phyloP scores from a whole-genome alignment of 768 basidiomycete genomes.

The Gymnopilus junonius region DNA sequence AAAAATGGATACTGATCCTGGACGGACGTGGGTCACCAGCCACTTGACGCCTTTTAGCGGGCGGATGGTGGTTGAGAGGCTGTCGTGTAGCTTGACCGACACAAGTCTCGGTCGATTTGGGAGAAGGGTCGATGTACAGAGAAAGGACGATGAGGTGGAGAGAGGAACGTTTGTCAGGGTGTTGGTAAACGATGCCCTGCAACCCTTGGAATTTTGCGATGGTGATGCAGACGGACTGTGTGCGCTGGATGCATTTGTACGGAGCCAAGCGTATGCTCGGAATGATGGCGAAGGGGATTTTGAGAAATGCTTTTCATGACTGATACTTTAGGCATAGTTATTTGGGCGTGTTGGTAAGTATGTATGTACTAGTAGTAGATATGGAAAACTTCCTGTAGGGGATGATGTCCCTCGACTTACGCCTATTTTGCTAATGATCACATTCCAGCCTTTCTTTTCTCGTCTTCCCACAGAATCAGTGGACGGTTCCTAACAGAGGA shows the following conservation, averaged over 20 bases:
- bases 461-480: too few relatives aligned
- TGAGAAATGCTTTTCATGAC: slow-evolving; percentile 50
- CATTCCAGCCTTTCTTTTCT: too few relatives aligned
- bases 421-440: too few relatives aligned
- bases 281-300: slow-evolving; percentile 75
- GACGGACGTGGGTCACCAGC: slow-evolving; percentile 56
- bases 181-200: slow-evolving; percentile 78
- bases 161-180: slow-evolving; percentile 62
- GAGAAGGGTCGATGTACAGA: not conserved
- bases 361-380: too few relatives aligned
- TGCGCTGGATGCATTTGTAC: slow-evolving; percentile 63
- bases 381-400: too few relatives aligned
- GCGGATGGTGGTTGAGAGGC: slow-evolving; percentile 73
- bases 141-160: not conserved
- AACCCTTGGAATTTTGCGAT: slow-evolving; percentile 65
- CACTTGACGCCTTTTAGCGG: slow-evolving; percentile 76
- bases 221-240: slow-evolving; percentile 62
- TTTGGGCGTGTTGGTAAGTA: too few relatives aligned
- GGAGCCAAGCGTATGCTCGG: slow-evolving; percentile 71
- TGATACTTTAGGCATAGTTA: too few relatives aligned
- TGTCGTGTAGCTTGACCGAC: slow-evolving; percentile 46
- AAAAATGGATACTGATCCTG: slow-evolving; percentile 35
- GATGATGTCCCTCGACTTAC: too few relatives aligned
- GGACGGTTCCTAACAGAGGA: not conserved
- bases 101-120: not conserved